A percentile compares a stretch with the other conserved stretches of the same genome.
These are phyloP conservation scores for Tephrocybe sp. DNA, from an alignment of 768 basidiomycete species.

Conservation along the genomic window DNA sequence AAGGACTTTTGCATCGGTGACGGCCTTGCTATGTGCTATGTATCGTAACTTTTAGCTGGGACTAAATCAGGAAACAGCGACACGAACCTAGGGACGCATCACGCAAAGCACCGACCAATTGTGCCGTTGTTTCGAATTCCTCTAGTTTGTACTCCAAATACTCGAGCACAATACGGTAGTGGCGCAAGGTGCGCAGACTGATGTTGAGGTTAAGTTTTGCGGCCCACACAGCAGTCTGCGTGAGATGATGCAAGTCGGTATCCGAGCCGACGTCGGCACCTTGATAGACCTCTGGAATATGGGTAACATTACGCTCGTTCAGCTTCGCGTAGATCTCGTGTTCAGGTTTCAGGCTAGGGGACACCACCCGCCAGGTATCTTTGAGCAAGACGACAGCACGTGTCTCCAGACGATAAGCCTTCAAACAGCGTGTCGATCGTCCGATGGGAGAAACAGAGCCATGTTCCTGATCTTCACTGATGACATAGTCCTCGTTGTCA, in stretches of 20 bases:
- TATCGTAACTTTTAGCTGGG: no score
- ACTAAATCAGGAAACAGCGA: no score
- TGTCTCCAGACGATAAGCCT: not conserved
- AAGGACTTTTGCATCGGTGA: not conserved
- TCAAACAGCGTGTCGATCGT: conserved; percentile 1
- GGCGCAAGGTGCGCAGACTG: no score
- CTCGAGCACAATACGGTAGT: no score
- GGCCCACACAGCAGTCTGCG: not conserved
- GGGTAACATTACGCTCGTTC: not conserved
- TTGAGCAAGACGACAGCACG: not conserved
- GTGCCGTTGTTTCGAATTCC: not conserved
- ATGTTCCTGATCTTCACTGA: no score
- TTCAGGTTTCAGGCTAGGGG: not conserved
- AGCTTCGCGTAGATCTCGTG: conserved; percentile 2
- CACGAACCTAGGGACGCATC: no score
- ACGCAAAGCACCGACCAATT: no score
- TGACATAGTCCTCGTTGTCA: no score
- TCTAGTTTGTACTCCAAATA: not conserved
- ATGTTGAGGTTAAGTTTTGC: not conserved
- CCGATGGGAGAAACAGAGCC: not conserved
- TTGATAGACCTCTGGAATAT: conserved; percentile 1
- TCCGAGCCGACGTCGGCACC: no score
- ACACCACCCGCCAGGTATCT: no score
- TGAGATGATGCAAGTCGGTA: no score
- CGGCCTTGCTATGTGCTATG: no score